These are phyloP conservation scores for Fusarium protoensiforme DNA, from an alignment of 2,329 filamentous ascomycete species.

Conservation along the genomic window DNA sequence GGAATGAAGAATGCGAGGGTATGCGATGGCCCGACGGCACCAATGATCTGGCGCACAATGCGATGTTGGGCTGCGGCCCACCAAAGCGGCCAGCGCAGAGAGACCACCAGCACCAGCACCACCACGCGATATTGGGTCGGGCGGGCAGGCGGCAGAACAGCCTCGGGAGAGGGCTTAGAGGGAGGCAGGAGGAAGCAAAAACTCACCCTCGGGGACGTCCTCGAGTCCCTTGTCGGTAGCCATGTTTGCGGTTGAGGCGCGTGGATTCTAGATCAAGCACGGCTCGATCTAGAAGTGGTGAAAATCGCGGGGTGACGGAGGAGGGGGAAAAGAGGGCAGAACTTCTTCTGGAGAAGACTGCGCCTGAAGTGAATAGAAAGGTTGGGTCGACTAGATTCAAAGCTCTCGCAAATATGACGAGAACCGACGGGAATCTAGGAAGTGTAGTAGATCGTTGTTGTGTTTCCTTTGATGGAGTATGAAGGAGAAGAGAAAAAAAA, in stretches of 20 bases:
- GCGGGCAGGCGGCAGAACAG: constrained; percentile 22
- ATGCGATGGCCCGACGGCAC: background rate
- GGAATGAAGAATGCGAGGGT: background rate
- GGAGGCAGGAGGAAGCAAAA: constrained; percentile 17
- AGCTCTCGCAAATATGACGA: constrained; percentile 59
- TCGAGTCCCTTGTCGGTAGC: constrained; percentile 98
- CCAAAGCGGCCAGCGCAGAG: constrained; percentile 25
- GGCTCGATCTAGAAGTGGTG: constrained; percentile 75
- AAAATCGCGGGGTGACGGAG: constrained; percentile 52
- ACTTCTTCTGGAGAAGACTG: constrained; percentile 49
- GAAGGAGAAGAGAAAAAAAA: constrained; percentile 51
- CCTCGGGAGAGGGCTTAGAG: constrained; percentile 11
- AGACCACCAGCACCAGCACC: no score
- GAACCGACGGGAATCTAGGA: constrained; percentile 57
- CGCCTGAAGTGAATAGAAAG: constrained; percentile 43
- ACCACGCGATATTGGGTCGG: constrained; percentile 18
- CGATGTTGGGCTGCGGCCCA: constrained; percentile 22
- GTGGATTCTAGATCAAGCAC: constrained; percentile 77
- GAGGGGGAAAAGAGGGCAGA: constrained; percentile 51
- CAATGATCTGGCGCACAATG: constrained; percentile 9
- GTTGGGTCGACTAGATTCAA: constrained; percentile 58
- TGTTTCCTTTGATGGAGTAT: constrained; percentile 46
- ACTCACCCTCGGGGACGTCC: constrained; percentile 95
- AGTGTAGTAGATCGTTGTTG: constrained; percentile 47
- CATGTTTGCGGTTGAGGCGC: constrained; percentile 85